A percentile compares a stretch with the other conserved stretches of the same genome.
Evolutionary conservation across 2,329 filamentous ascomycete species (phyloP).

Genomic region (Cadophora sp.): DNA sequence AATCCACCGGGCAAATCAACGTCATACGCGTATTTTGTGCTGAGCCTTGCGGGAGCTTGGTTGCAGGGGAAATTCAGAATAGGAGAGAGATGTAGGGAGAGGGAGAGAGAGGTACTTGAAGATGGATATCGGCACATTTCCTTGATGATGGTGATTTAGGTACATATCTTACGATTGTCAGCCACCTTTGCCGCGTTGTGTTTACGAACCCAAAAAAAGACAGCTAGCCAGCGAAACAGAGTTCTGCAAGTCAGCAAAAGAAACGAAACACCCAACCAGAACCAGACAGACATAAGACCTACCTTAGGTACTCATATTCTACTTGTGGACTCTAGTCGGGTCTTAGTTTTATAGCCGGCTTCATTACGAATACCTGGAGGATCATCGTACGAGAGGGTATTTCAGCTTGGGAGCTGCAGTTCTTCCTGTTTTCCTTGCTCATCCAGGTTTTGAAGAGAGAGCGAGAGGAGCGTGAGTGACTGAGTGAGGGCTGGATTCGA

Average conservation of each 20-base stretch:
- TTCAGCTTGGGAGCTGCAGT: background rate
- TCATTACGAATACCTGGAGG: background rate
- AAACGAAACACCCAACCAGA: no score
- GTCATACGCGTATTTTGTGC: conserved; percentile 13
- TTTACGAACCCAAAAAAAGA: background rate
- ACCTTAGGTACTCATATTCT: background rate
- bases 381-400: background rate
- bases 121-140: conserved; percentile 2
- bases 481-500: background rate
- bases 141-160: background rate
- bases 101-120: background rate
- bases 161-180: background rate
- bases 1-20: background rate
- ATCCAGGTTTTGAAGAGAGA: background rate
- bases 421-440: background rate
- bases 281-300: background rate
- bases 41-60: conserved; percentile 9
- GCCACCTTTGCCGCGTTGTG: conserved; percentile 12
- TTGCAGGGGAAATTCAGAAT: background rate
- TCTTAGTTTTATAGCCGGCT: background rate
- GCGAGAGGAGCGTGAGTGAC: background rate
- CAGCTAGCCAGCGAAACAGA: background rate
- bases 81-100: background rate
- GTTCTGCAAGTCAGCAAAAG: background rate
- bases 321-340: background rate